Percentiles rank a stretch among this genome's conserved stretches.
phyloP scores from a whole-genome alignment of 1,139 yeast genomes.

The Hansenula sp. region DNA sequence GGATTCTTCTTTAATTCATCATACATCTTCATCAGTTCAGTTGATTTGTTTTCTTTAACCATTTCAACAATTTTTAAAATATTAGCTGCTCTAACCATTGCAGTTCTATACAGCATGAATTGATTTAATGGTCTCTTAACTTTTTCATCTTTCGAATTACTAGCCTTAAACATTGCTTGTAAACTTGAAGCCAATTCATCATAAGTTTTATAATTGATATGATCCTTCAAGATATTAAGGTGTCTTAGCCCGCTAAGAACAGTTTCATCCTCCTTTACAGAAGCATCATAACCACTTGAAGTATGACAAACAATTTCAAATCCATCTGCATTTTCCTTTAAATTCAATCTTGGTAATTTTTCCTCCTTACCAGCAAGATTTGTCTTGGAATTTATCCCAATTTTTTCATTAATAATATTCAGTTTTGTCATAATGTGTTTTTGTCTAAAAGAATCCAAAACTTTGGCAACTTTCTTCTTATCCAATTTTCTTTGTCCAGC shows the following conservation, averaged over 20 bases:
- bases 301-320: conserved; percentile 2
- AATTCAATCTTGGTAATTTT: not conserved
- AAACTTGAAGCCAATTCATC: not conserved
- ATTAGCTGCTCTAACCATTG: conserved; percentile 38
- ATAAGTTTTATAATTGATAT: not conserved
- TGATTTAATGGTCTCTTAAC: conserved; percentile 46
- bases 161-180: not conserved
- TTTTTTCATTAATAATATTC: conserved; percentile 1
- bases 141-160: conserved; percentile 6
- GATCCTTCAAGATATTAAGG: not conserved
- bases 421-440: conserved; percentile 1
- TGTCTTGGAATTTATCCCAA: not conserved
- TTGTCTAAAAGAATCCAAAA: conserved; percentile 2
- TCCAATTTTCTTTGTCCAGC: not conserved
- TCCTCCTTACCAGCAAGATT: not conserved
- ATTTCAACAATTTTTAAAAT: conserved; percentile 34
- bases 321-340: not conserved
- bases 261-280: not conserved
- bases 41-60: conserved; percentile 14
- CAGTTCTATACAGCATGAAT: conserved; percentile 43
- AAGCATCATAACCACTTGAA: not conserved
- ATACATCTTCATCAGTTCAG: not conserved
- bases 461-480: not conserved
- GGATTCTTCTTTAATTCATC: conserved; percentile 2
- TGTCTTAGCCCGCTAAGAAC: conserved; percentile 4